phyloP scores from a whole-genome alignment of 75 land plant genomes.

The Larix kaempferi region DNA sequence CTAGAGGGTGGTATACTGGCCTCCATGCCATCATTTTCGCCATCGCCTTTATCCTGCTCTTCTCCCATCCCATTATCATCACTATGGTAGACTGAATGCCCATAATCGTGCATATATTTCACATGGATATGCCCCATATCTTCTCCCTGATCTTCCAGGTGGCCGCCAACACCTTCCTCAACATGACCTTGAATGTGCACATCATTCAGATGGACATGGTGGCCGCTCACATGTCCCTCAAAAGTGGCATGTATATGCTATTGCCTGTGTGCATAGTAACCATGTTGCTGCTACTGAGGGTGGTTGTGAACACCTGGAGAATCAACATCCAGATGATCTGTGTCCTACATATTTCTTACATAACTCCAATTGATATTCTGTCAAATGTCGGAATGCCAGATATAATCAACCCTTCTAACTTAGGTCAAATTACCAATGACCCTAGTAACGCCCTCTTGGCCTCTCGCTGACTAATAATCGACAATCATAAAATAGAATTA shows the following conservation, averaged over 20 bases:
- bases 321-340: constrained; percentile 4
- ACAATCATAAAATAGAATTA: background rate
- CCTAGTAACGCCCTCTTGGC: background rate
- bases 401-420: background rate
- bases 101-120: background rate
- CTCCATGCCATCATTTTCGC: background rate
- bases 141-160: constrained; percentile 5
- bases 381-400: background rate
- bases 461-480: background rate
- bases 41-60: background rate
- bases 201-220: constrained; percentile 5
- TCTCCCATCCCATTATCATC: background rate
- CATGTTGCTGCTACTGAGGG: background rate
- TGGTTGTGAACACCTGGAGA: constrained; percentile 4
- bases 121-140: background rate
- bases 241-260: background rate
- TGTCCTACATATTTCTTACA: constrained; percentile 1
- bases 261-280: constrained; percentile 5
- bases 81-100: background rate
- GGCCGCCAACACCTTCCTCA: background rate
- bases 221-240: constrained; percentile 1
- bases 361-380: background rate
- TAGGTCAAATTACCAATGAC: background rate
- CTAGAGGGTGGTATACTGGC: background rate
- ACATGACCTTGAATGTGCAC: background rate